Conservation (phyloP, 345 rosid species). For the Gossypioides kirkii region DNA sequence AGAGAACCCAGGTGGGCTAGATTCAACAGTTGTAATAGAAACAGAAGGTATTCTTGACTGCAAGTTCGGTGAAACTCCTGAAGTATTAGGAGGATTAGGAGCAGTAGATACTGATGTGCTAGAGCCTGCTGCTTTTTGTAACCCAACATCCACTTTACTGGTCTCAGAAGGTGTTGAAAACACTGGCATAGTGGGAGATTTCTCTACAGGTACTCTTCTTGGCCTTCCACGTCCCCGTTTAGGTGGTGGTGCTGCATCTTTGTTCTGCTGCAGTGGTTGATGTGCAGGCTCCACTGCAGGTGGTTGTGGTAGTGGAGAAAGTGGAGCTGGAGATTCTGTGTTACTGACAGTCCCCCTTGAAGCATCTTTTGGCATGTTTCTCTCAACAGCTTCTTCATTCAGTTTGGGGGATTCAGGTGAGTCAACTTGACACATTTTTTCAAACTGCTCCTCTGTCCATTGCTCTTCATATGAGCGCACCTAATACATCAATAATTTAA, state of each 20-base stretch:
- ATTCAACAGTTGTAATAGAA: slow-evolving; percentile 29
- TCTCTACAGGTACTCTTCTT: slow-evolving; percentile 50
- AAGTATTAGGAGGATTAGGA: slow-evolving; percentile 22
- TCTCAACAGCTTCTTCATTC: slow-evolving; percentile 46
- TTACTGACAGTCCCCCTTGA: slow-evolving; percentile 15
- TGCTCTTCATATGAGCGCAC: slow-evolving; percentile 92
- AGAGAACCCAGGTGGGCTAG: slow-evolving; percentile 27
- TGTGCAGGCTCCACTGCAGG: slow-evolving; percentile 26
- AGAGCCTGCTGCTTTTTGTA: slow-evolving; percentile 33
- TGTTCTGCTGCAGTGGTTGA: slow-evolving; percentile 27
- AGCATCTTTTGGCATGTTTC: slow-evolving; percentile 39
- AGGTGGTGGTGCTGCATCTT: slow-evolving; percentile 64
- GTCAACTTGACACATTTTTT: slow-evolving; percentile 79
- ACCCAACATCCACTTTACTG: slow-evolving; percentile 30
- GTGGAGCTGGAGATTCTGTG: slow-evolving; percentile 24
- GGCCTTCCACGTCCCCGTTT: slow-evolving; percentile 98
- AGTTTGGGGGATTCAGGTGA: slow-evolving; percentile 62
- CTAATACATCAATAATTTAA: slow-evolving; percentile 25
- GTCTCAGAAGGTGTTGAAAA: slow-evolving; percentile 29
- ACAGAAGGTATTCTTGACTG: slow-evolving; percentile 24
- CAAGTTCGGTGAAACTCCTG: slow-evolving; percentile 22
- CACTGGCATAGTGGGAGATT: slow-evolving; percentile 32
- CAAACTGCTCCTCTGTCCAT: slow-evolving; percentile 92
- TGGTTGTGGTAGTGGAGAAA: slow-evolving; percentile 17
- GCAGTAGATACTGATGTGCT: slow-evolving; percentile 26